Base-by-base conservation (phyloP, 2,329 filamentous ascomycete genomes). In the Harringtonia lauricola region DNA sequence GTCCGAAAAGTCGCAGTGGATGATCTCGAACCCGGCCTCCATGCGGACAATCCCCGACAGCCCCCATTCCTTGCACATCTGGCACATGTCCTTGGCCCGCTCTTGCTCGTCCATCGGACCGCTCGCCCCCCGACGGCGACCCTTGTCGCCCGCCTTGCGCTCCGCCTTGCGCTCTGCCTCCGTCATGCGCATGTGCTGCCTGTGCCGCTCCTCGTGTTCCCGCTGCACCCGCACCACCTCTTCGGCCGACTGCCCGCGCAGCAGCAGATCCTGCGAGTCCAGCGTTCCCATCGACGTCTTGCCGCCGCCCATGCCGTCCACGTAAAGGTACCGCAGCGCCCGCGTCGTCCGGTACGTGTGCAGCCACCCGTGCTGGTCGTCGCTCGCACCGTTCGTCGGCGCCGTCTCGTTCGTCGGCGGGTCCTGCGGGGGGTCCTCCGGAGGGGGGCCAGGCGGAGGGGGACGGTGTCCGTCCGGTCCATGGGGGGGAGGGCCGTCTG, bases 261-360 rank as follows among this genome's bases (percentile, higher is more conserved):
- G 43, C 33, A 86, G 54, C 1, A 69, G 55, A 52, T 86, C 81
- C 52, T 85, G 79, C 0, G 74, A 69, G 53, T 86, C 82, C 4
- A 86, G 65, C 0, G 81, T 84, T 3, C 83, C 83, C 55, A 79
- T 74, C 3, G 54, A 43, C 0, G 77, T 3, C 82, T 51, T 51
- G 35, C 45, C 38, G 19, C 47, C 49, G 37, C 49, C 44, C 49
- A 51, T 51, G 31, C 49, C 83, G 53, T 87, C 83, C 14, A 86
- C 56, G 53, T 86, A 84, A 3, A 87, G 62, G 6, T 85, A 64
- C 8, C 70, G 69, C 2, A 86, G 62, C 4, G 72, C 62, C 14
- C 72, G 68, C 1, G 63, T 71, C 3, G 79, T 71, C 13, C 66
- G 66, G 54, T 85, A 87, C 0, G 71, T 78, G 53, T 86, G 82